Evolutionary conservation across 306 rosid genomes (phyloP).

Genomic region (Lathyrus oleraceus): DNA sequence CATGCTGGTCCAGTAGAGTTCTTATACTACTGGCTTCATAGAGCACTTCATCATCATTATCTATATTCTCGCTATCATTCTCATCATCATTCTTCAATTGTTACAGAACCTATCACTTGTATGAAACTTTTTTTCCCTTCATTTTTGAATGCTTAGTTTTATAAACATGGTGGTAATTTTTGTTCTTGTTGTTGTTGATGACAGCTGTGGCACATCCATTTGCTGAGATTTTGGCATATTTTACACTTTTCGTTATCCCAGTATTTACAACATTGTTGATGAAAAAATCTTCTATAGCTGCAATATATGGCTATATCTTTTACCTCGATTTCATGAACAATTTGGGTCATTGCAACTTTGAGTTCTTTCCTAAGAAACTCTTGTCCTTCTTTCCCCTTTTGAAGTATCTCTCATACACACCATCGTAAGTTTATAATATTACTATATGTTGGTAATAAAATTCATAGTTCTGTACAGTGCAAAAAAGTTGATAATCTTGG

Average conservation of each 20-base stretch:
- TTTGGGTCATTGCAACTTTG: slow-evolving; percentile 82
- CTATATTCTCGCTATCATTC: slow-evolving; percentile 74
- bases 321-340: slow-evolving; percentile 73
- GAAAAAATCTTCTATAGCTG: slow-evolving; percentile 44
- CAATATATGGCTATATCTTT: slow-evolving; percentile 4
- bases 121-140: not conserved
- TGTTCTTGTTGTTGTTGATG: not conserved
- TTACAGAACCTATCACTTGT: slow-evolving; percentile 52
- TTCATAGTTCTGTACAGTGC: not conserved
- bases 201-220: slow-evolving; percentile 81
- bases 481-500: not conserved
- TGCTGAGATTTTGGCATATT: slow-evolving; percentile 62
- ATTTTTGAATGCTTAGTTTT: no score
- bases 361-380: slow-evolving; percentile 45
- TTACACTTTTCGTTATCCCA: slow-evolving; percentile 56
- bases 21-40: slow-evolving; percentile 72
- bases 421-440: slow-evolving; percentile 54
- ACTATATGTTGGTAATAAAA: not conserved
- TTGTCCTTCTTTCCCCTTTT: slow-evolving; percentile 52
- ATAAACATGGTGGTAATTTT: not conserved
- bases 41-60: slow-evolving; percentile 71
- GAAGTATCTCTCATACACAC: slow-evolving; percentile 60
- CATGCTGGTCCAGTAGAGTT: slow-evolving; percentile 72
- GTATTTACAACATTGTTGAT: slow-evolving; percentile 29
- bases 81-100: slow-evolving; percentile 51